Percentiles rank a stretch among this genome's conserved stretches.
Conservation (phyloP, 169 alveolate species). For the Cardiosporidium cionae region DNA sequence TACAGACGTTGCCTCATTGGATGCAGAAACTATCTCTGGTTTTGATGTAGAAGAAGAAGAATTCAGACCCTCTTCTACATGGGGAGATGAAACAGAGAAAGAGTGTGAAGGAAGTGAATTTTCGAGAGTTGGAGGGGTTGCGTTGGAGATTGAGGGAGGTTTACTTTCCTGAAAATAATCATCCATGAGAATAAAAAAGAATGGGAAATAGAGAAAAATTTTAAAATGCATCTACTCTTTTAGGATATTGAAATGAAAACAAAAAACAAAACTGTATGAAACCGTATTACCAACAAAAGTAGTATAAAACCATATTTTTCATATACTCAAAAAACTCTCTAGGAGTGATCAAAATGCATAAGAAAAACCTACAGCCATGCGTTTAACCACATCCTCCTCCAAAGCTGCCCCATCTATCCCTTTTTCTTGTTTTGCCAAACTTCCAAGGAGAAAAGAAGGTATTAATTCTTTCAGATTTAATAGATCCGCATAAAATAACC, state of each 20-base stretch:
- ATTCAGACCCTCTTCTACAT: not conserved
- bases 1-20: not conserved
- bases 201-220: not conserved
- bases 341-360: not conserved
- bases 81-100: not conserved
- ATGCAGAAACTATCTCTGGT: not conserved
- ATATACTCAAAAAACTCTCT: not conserved
- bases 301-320: not conserved
- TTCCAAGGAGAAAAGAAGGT: constrained; percentile 7
- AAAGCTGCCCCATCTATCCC: not conserved
- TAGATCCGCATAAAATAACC: constrained; percentile 11
- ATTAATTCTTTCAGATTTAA: not conserved
- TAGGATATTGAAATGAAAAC: not conserved
- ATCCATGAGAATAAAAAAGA: not conserved
- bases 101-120: not conserved
- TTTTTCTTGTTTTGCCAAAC: not conserved
- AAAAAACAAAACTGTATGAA: not conserved
- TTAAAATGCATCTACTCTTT: not conserved
- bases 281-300: not conserved
- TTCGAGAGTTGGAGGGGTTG: not conserved
- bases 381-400: not conserved
- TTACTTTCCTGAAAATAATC: not conserved
- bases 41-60: not conserved
- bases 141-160: not conserved
- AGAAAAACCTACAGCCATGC: no score